A percentile compares a stretch with the other conserved stretches of the same genome.
Evolutionary conservation across 2,329 filamentous ascomycete species (phyloP).

Genomic region (Diaporthe sp.): DNA sequence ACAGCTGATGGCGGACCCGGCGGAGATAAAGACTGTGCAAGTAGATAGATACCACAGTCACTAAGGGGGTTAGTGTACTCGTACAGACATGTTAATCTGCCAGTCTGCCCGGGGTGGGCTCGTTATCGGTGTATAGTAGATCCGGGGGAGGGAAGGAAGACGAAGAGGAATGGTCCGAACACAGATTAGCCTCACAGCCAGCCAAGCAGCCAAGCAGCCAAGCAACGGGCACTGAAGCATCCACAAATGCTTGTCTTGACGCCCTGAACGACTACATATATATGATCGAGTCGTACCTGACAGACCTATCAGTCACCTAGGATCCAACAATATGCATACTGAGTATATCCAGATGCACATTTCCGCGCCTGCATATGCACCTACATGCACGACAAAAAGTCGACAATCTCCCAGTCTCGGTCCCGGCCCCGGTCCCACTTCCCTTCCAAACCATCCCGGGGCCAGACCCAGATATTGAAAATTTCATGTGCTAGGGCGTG

Average conservation of each 20-base stretch:
- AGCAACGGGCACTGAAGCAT: not conserved
- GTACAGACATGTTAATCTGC: not conserved
- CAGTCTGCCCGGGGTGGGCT: not conserved
- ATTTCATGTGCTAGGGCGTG: constrained; percentile 22
- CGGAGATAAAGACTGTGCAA: not conserved
- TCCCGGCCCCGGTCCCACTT: constrained; percentile 15
- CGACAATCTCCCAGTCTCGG: constrained; percentile 2
- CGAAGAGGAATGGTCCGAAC: not conserved
- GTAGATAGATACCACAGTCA: not conserved
- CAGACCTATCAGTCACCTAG: not conserved
- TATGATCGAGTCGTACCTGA: not conserved
- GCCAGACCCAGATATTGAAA: constrained; percentile 36
- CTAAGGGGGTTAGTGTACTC: not conserved
- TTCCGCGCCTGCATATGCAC: not conserved
- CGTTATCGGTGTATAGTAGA: not conserved
- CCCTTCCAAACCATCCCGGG: not conserved
- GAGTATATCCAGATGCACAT: too few relatives aligned
- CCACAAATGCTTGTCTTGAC: constrained; percentile 34
- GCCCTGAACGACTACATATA: not conserved
- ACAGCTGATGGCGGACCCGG: not conserved
- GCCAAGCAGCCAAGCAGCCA: constrained; percentile 4
- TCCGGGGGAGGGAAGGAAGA: not conserved
- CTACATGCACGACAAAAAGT: constrained; percentile 4
- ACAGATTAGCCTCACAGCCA: not conserved
- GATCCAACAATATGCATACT: too few relatives aligned